Conservation (phyloP, 116 monocot genomes). For the Cymodocea nodosa region DNA sequence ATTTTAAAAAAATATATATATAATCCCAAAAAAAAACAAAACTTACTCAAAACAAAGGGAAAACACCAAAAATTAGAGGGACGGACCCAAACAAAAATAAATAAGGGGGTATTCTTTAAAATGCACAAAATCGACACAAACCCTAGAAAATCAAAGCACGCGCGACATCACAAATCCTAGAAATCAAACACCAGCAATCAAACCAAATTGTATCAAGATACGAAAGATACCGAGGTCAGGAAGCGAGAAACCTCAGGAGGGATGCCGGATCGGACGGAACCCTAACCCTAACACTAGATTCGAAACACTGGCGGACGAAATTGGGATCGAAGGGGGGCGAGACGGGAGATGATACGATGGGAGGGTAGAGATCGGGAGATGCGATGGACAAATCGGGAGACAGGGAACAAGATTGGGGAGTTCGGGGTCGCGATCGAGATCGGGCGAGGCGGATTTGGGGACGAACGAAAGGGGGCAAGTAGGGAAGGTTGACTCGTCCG, state of each 20-base stretch:
- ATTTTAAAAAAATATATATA: not conserved
- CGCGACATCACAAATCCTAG: not conserved
- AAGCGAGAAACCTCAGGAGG: not conserved
- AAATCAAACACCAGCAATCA: not conserved
- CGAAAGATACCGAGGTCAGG: not conserved
- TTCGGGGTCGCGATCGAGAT: not conserved
- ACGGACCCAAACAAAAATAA: not conserved
- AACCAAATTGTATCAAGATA: not conserved
- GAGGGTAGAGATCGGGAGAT: not conserved
- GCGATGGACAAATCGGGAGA: not conserved
- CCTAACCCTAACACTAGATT: conserved; percentile 15
- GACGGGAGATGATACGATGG: not conserved
- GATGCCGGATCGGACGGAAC: conserved; percentile 5
- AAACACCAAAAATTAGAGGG: not conserved
- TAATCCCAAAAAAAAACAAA: not conserved
- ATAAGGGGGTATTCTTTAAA: not conserved
- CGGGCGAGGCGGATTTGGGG: not conserved
- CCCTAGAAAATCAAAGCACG: not conserved
- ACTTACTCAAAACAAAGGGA: not conserved
- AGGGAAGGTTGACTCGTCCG: not conserved
- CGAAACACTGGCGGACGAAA: not conserved
- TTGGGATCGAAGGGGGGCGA: not conserved
- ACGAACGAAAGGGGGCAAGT: not conserved
- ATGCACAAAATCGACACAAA: not conserved
- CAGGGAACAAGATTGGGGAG: not conserved